phyloP scores from a whole-genome alignment of 2,329 filamentous ascomycete species.

The Orbilia quercus region DNA sequence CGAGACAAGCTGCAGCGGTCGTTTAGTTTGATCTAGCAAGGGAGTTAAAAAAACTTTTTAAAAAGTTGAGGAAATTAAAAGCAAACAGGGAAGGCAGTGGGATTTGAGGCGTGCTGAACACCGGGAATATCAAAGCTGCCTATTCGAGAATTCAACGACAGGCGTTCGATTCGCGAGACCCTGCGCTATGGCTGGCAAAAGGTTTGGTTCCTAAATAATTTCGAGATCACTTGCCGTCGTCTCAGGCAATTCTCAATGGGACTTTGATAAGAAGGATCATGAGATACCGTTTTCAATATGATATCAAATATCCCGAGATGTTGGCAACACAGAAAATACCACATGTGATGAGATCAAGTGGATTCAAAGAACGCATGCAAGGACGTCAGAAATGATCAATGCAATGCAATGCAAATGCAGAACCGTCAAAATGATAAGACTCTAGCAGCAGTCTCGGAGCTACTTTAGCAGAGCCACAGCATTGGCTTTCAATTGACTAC shows the following conservation, averaged over 20 bases:
- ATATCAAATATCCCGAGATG: neutral
- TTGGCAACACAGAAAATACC: constrained; percentile 49
- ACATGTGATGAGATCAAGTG: constrained; percentile 1
- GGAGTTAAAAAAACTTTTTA: constrained; percentile 31
- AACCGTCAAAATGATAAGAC: neutral
- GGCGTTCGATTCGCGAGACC: constrained; percentile 11
- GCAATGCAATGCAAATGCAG: constrained; percentile 9
- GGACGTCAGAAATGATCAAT: constrained; percentile 9
- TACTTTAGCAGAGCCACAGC: neutral
- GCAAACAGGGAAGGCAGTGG: constrained; percentile 51
- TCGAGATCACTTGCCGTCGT: neutral
- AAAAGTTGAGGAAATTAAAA: constrained; percentile 38
- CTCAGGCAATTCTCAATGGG: too few species aligned
- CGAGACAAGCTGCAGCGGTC: neutral
- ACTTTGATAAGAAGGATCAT: neutral
- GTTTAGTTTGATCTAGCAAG: constrained; percentile 39
- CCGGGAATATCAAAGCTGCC: constrained; percentile 43
- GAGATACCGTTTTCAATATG: too few species aligned
- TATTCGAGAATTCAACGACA: constrained; percentile 36
- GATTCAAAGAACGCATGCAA: constrained; percentile 5
- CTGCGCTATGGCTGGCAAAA: constrained; percentile 16
- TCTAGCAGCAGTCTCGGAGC: too few species aligned
- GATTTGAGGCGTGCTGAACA: constrained; percentile 39
- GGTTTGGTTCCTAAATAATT: neutral
- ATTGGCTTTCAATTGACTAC: constrained; percentile 44